Conservation (phyloP, 371 early-diverging fungal species). For the Blyttiomyces sp. region DNA sequence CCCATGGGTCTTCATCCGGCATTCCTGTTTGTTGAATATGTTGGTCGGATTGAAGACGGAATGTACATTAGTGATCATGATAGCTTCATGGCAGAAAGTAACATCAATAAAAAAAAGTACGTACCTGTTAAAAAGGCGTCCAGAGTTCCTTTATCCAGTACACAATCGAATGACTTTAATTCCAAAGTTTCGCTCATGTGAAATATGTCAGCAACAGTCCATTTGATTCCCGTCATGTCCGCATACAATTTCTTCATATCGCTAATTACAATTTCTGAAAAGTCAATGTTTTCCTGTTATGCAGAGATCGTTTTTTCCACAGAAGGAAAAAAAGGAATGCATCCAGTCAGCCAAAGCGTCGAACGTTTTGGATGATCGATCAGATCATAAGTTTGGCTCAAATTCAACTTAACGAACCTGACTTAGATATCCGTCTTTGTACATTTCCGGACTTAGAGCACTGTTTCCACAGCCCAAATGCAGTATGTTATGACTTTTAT, state of each 20-base stretch:
- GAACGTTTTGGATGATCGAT: too few species aligned
- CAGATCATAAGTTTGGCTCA: too few species aligned
- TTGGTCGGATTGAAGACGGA: background rate
- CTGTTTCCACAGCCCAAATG: slow-evolving; percentile 58
- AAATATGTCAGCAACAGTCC: slow-evolving; percentile 81
- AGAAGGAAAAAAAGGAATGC: too few species aligned
- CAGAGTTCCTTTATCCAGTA: slow-evolving; percentile 76
- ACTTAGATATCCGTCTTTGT: slow-evolving; percentile 67
- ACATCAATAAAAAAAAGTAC: slow-evolving; percentile 5
- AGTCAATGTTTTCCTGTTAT: slow-evolving; percentile 66
- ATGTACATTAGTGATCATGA: too few species aligned
- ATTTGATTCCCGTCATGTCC: slow-evolving; percentile 54
- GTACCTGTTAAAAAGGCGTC: slow-evolving; percentile 35
- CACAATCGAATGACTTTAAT: slow-evolving; percentile 60
- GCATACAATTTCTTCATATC: slow-evolving; percentile 66
- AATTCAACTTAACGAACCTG: slow-evolving; percentile 42
- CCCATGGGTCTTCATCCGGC: slow-evolving; percentile 81
- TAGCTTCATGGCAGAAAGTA: slow-evolving; percentile 32
- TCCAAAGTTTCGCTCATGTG: slow-evolving; percentile 13
- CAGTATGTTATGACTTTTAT: slow-evolving; percentile 12
- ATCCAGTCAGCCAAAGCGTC: background rate
- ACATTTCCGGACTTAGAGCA: slow-evolving; percentile 43
- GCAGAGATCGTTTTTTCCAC: slow-evolving; percentile 3
- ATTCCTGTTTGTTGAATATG: slow-evolving; percentile 34
- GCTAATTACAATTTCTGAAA: slow-evolving; percentile 71